Evolutionary conservation across 495 filamentous ascomycete genomes (phyloP).

Genomic region (Aspergillus bridgeri): DNA sequence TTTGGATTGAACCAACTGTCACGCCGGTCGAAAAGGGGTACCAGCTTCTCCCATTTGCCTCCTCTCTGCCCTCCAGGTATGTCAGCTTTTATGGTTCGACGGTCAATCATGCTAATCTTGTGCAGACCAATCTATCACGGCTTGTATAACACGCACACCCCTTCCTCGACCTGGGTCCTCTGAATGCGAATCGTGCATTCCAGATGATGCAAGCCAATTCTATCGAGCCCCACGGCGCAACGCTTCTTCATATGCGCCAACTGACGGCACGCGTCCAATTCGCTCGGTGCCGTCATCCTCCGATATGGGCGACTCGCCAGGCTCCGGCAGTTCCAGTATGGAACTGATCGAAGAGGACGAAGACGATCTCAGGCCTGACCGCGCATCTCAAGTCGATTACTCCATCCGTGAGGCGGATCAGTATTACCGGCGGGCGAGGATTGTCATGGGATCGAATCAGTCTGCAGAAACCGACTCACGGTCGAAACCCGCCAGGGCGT

Average conservation of each 20-base stretch:
- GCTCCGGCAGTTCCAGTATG: neutral
- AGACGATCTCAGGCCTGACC: neutral
- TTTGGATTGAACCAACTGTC: conserved; percentile 16
- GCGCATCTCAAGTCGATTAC: conserved; percentile 8
- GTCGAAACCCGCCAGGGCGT: neutral
- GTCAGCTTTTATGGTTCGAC: neutral
- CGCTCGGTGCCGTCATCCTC: neutral
- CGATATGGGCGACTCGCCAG: neutral
- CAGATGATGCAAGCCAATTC: neutral
- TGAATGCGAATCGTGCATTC: neutral
- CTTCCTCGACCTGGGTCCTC: conserved; percentile 1
- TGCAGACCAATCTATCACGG: neutral
- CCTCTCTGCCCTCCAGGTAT: conserved; percentile 8
- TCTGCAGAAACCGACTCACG: neutral
- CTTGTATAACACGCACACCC: neutral
- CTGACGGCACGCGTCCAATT: neutral
- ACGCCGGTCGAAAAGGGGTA: conserved; percentile 11
- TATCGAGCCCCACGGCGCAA: conserved; percentile 3
- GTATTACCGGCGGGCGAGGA: conserved; percentile 5
- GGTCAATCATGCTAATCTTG: neutral
- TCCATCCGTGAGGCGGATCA: conserved; percentile 13
- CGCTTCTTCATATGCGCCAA: neutral
- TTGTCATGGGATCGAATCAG: neutral
- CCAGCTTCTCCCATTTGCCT: conserved; percentile 12
- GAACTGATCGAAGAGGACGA: conserved; percentile 1